phyloP scores from a whole-genome alignment of 1,284 basidiomycete genomes.

The Cystobasidium sp. region DNA sequence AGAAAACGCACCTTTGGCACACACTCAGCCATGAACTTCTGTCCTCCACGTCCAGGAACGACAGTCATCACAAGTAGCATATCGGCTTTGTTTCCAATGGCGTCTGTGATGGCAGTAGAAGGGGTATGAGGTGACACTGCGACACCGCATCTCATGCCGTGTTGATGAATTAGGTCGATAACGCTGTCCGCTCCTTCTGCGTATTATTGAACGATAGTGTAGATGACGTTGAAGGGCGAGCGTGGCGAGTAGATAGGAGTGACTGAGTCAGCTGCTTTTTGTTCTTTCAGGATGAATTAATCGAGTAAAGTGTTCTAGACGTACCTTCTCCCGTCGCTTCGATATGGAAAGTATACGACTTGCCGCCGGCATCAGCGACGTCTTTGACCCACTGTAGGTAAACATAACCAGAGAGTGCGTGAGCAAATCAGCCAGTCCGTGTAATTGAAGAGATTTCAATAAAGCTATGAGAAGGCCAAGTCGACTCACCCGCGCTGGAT shows the following conservation, averaged over 20 bases:
- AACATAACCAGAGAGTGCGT: background rate
- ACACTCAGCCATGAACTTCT: constrained; percentile 94
- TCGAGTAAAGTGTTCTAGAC: constrained; percentile 53
- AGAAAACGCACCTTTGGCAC: constrained; percentile 68
- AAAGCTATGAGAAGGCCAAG: background rate
- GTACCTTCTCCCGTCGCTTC: constrained; percentile 77
- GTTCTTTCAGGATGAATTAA: background rate
- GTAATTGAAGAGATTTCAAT: background rate
- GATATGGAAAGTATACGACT: constrained; percentile 95
- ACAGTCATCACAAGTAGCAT: constrained; percentile 99
- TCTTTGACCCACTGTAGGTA: constrained; percentile 85
- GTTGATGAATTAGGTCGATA: constrained; percentile 73
- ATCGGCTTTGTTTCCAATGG: constrained; percentile 77
- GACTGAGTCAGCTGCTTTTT: background rate
- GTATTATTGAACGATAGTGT: constrained; percentile 13
- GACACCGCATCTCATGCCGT: constrained; percentile 86
- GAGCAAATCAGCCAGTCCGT: background rate
- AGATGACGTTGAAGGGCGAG: constrained; percentile 21
- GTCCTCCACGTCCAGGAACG: constrained; percentile 89
- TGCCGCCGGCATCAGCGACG: constrained; percentile 91
- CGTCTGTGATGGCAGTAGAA: constrained; percentile 79
- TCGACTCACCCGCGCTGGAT: constrained; percentile 77
- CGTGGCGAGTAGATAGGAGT: too few relatives aligned
- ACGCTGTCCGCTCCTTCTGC: constrained; percentile 73
- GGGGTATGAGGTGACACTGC: constrained; percentile 94